Base-by-base conservation (phyloP, 2,329 filamentous ascomycete species). In the Chaetomium sp. region DNA sequence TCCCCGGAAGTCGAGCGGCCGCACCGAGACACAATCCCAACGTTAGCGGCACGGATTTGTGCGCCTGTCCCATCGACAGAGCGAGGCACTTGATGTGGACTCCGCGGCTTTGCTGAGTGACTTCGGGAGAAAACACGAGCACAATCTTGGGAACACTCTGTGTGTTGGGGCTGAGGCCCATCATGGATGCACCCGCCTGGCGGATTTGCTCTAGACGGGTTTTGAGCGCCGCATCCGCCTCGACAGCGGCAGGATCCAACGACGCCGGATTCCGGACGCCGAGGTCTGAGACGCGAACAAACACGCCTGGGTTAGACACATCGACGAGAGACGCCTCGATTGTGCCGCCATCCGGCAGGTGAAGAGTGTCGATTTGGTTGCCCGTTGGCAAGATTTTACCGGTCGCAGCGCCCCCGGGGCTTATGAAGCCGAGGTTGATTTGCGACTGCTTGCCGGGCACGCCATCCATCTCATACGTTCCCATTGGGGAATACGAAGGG, bases 41-140 rank as follows among this genome's bases (percentile, higher is more conserved):
- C 4, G 79, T 80, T 56, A 80, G 70, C 4, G 79, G 79, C 9
- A 78, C 74, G 1, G 78, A 78, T 69, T 78, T 80, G 67, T 81
- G 79, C 5, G 79, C 75, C 67, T 81, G 79, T 4, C 81, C 70
- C 77, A 84, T 72, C 68, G 80, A 76, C 73, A 84, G 59, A 4
- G 82, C 82, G 2, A 81, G 74, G 58, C 80, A 83, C 35, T 76
- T 75, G 33, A 85, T 75, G 68, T 81, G 77, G 1, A 78, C 70
- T 1, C 25, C 42, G n/a, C 16, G 45, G 60, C 8, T 63, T 35
- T 71, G 70, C 10, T 68, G 61, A 13, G 71, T 67, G 25, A 60
- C 66, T 9, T 55, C 50, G 25, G 71, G 73, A 0, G 75, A 69
- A 19, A 79, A 80, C 10, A 83, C 75, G 4, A 83, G 64, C 21